Evolutionary conservation across 371 early-diverging fungal species (phyloP), one percentile per base, ranked within the genome.

Genomic region (Rhizopus microsporus): DNA sequence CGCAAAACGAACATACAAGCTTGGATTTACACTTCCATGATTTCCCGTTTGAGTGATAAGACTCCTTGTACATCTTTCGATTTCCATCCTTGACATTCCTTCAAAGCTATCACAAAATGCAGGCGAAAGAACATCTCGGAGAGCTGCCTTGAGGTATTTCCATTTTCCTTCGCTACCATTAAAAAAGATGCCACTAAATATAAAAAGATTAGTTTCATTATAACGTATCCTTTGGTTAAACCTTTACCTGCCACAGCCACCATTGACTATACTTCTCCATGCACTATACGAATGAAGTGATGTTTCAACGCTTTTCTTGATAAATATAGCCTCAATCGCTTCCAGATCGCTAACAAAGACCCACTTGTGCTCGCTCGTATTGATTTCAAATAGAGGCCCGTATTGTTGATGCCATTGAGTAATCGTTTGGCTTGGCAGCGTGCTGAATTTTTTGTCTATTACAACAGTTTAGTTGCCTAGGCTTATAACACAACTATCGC

Each of bases 321-420:
- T 23, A 23, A 23, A 23, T 23, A 23, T 23, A 23, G 23, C 23
- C 23, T 23, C 23, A 23, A 23, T 23, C 23, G 23, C 23, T 23
- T 9, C 2, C 34, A 65, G 49, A 12, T 68, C 57, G 29, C 60
- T 45, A 6, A 68, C 29, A 46, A 60, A 53, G 7, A 68, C 10
- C 64, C 65, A 68, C 3, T 54, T 51, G 44, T 68, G 60, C 7
- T 34, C 48, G 17, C 65, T 60, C 56, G 60, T 59, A 13, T 50
- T 34, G 6, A 68, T 30, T n/a, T 31, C 47, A 0, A 68, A 12
- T 8, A 68, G 51, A n/a, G 65, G 64, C 2, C 67, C 70, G 9
- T 46, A 35, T 31, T 57, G 29, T 34, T 40, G 31, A 23, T 66
- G 66, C 66, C 66, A 66, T 34, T 66, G 44, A 17, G 60, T 35